Conservation (phyloP, 2,329 filamentous ascomycete species). For the Trichocomaceae sp. region DNA sequence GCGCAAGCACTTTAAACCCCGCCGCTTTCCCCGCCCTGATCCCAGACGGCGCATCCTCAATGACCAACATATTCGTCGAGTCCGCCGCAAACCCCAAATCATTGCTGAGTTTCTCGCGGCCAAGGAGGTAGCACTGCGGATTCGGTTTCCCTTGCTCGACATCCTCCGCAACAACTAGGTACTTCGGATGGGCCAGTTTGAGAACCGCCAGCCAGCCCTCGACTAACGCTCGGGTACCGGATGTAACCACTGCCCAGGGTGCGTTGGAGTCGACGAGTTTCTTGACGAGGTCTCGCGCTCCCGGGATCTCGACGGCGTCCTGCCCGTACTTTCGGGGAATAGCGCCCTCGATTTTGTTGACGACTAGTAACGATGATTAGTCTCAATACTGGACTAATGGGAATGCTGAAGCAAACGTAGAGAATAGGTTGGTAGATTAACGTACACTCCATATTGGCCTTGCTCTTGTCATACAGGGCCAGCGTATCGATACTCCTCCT, state of each 20-base stretch:
- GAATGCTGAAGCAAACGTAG: background rate
- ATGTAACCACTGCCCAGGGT: conserved; percentile 80
- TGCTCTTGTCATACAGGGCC: conserved; percentile 68
- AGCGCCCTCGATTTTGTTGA: conserved; percentile 67
- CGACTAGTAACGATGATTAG: conserved; percentile 49
- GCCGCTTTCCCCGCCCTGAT: conserved; percentile 77
- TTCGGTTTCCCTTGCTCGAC: conserved; percentile 71
- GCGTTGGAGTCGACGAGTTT: conserved; percentile 55
- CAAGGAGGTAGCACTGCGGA: conserved; percentile 65
- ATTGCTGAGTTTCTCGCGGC: conserved; percentile 53
- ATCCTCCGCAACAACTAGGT: conserved; percentile 69
- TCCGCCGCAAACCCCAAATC: conserved; percentile 27
- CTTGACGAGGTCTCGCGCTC: conserved; percentile 64
- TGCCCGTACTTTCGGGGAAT: conserved; percentile 70
- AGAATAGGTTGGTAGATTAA: conserved; percentile 19
- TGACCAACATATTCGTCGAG: conserved; percentile 58
- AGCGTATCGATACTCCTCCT: conserved; percentile 82
- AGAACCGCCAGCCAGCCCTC: conserved; percentile 66
- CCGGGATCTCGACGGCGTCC: conserved; percentile 79
- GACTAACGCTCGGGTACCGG: conserved; percentile 60
- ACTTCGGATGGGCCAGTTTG: conserved; percentile 56
- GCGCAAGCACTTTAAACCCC: conserved; percentile 75
- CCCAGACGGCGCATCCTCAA: conserved; percentile 85
- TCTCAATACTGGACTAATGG: background rate
- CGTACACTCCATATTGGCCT: conserved; percentile 90